These are phyloP conservation scores for Mortierella sp. DNA, from an alignment of 371 early-diverging fungal species.

Conservation along the genomic window DNA sequence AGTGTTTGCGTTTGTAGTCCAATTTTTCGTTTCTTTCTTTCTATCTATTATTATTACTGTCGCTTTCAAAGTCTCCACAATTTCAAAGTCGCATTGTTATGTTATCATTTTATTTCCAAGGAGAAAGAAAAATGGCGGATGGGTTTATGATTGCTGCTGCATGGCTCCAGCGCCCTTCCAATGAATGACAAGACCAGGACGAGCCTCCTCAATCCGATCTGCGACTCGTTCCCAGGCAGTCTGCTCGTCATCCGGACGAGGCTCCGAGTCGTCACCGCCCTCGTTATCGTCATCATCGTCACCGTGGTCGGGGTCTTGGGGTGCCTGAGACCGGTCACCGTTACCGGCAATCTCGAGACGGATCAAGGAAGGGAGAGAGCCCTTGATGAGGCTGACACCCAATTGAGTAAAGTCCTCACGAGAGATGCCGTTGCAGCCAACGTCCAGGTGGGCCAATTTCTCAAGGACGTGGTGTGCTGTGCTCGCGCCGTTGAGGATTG, in stretches of 20 bases:
- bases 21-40: neutral
- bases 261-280: slow-evolving; percentile 30
- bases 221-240: slow-evolving; percentile 65
- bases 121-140: neutral
- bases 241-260: slow-evolving; percentile 55
- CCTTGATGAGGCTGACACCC: slow-evolving; percentile 60
- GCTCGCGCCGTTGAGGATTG: slow-evolving; percentile 28
- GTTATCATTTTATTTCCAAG: neutral
- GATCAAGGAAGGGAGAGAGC: slow-evolving; percentile 62
- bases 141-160: slow-evolving; percentile 38
- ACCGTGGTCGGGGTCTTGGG: slow-evolving; percentile 5
- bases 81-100: neutral
- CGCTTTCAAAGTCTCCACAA: neutral
- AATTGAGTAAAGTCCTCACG: slow-evolving; percentile 64
- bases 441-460: slow-evolving; percentile 60
- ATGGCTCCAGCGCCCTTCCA: slow-evolving; percentile 52
- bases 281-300: slow-evolving; percentile 31
- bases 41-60: neutral
- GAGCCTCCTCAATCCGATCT: slow-evolving; percentile 51
- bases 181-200: slow-evolving; percentile 57
- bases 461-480: slow-evolving; percentile 46
- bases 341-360: slow-evolving; percentile 75
- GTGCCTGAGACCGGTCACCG: slow-evolving; percentile 46
- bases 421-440: slow-evolving; percentile 69
- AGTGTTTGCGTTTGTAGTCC: neutral